phyloP scores from a whole-genome alignment of 192 early-diverging fungal species.

The Linnemannia zychae region DNA sequence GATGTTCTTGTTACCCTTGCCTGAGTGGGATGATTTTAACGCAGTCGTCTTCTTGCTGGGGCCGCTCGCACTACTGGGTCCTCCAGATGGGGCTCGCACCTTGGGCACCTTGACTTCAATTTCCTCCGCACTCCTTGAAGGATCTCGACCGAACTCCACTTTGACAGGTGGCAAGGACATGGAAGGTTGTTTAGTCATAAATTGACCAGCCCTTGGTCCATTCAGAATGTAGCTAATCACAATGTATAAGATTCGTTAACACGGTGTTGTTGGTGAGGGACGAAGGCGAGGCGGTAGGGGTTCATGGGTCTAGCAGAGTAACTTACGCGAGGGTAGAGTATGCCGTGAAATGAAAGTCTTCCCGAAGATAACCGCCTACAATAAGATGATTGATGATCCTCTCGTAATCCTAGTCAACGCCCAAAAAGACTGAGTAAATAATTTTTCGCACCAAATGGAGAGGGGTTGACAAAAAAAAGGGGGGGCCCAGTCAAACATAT shows the following conservation, averaged over 20 bases:
- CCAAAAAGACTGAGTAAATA: too few relatives aligned
- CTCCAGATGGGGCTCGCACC: not conserved
- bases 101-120: not conserved
- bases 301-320: too few relatives aligned
- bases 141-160: slow-evolving; percentile 36
- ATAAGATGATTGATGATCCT: slow-evolving; percentile 69
- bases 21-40: not conserved
- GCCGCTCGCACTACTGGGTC: not conserved
- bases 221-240: slow-evolving; percentile 44
- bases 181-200: slow-evolving; percentile 5
- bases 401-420: slow-evolving; percentile 60
- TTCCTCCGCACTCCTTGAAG: slow-evolving; percentile 25
- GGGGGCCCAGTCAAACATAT: not conserved
- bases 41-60: not conserved
- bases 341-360: slow-evolving; percentile 74
- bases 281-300: not conserved
- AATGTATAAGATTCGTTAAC: not conserved
- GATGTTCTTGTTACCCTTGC: not conserved
- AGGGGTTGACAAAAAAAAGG: not conserved
- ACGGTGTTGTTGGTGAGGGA: not conserved
- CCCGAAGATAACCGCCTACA: slow-evolving; percentile 62
- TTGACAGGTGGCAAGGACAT: slow-evolving; percentile 21
- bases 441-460: too few relatives aligned
- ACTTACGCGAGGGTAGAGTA: slow-evolving; percentile 72
- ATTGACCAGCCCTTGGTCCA: slow-evolving; percentile 24